A percentile compares a stretch with the other conserved stretches of the same genome.
Evolutionary conservation across 352 stramenopile species (phyloP).

Genomic region (Globisporangium apiculatum): DNA sequence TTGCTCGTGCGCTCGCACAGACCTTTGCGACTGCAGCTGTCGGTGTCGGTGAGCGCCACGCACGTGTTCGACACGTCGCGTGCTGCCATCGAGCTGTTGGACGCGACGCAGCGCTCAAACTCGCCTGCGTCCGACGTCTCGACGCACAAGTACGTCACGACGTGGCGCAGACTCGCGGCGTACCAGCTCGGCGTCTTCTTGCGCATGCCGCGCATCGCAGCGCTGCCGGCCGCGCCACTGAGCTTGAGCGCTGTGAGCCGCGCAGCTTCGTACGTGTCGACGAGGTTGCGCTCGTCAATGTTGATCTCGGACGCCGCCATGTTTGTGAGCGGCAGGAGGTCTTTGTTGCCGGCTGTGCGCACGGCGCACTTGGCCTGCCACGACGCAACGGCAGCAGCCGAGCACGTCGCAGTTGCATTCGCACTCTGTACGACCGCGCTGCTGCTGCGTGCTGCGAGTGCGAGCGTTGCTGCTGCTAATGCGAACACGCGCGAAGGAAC

Average conservation of each 20-base stretch:
- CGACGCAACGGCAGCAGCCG: conserved; percentile 26
- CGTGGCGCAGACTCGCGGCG: conserved; percentile 47
- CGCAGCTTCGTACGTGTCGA: conserved; percentile 61
- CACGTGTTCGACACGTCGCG: conserved; percentile 46
- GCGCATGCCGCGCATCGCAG: conserved; percentile 63
- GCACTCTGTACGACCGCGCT: not conserved
- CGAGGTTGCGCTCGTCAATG: conserved; percentile 42
- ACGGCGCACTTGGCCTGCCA: conserved; percentile 56
- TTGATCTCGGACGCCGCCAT: conserved; percentile 57
- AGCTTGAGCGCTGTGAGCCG: conserved; percentile 62
- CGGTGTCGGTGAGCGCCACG: conserved; percentile 33
- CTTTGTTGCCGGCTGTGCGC: conserved; percentile 43
- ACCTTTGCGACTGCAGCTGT: conserved; percentile 50
- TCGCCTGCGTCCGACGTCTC: conserved; percentile 34
- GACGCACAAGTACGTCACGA: conserved; percentile 69
- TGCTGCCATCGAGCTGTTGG: conserved; percentile 37
- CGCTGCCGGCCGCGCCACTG: conserved; percentile 43
- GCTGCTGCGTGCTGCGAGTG: not conserved
- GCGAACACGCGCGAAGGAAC: not conserved
- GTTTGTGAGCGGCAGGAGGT: conserved; percentile 47
- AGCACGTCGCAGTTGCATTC: conserved; percentile 36
- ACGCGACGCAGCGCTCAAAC: conserved; percentile 51
- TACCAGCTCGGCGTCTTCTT: conserved; percentile 68
- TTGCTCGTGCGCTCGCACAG: conserved; percentile 69
- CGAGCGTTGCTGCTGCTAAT: not conserved